A percentile compares a stretch with the other conserved stretches of the same genome.
phyloP scores from a whole-genome alignment of 768 basidiomycete genomes.

The Boletus rubropictus region DNA sequence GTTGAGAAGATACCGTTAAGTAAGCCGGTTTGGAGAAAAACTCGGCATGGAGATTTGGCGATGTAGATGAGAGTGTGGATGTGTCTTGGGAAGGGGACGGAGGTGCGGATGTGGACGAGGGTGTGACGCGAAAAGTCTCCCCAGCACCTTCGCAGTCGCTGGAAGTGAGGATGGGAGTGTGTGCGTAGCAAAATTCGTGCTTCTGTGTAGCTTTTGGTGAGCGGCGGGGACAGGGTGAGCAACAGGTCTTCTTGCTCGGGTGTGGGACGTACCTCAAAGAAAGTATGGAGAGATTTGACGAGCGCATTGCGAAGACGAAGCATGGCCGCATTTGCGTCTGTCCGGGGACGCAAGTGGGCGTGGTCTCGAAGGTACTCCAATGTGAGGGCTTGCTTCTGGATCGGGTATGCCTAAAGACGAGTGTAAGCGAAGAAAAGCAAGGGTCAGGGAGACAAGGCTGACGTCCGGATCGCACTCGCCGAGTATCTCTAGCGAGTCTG shows the following conservation, averaged over 20 bases:
- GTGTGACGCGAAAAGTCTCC: conserved; percentile 74
- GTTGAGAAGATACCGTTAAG: conserved; percentile 92
- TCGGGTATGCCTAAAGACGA: conserved; percentile 65
- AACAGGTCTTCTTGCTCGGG: neutral
- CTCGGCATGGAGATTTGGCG: conserved; percentile 31
- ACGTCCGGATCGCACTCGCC: conserved; percentile 61
- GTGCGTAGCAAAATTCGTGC: conserved; percentile 72
- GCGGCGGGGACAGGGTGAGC: conserved; percentile 4
- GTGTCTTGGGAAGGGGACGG: neutral
- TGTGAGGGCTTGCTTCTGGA: conserved; percentile 83
- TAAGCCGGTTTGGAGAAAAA: conserved; percentile 77
- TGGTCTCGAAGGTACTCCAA: conserved; percentile 79
- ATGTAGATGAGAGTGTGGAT: neutral
- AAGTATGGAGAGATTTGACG: conserved; percentile 51
- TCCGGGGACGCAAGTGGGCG: conserved; percentile 82
- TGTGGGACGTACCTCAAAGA: conserved; percentile 60
- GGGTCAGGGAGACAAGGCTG: conserved; percentile 1
- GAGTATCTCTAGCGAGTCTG: conserved; percentile 41
- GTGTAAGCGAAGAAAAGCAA: conserved; percentile 3
- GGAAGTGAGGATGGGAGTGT: conserved; percentile 84
- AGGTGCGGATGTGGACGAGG: conserved; percentile 18
- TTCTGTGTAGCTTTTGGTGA: conserved; percentile 38
- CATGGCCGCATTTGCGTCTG: conserved; percentile 64
- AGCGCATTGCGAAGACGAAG: conserved; percentile 64
- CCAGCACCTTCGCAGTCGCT: conserved; percentile 97